Base-by-base conservation (phyloP, 139 green algal genomes). In the Chlorella sp. region DNA sequence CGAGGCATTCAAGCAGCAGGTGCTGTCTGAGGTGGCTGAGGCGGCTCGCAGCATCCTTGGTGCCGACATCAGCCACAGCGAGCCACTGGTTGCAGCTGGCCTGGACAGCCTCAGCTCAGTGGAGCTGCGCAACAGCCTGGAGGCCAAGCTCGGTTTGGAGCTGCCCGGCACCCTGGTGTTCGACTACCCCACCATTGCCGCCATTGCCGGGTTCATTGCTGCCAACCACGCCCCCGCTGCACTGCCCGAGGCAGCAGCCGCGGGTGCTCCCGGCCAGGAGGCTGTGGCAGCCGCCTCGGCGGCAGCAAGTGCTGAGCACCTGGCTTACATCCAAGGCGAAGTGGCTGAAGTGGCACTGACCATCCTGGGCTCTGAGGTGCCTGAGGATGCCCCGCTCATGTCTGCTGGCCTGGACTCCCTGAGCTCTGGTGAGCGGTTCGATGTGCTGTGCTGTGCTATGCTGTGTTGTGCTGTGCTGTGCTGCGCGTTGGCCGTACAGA, bases 31-130 rank as follows among this genome's bases (percentile, higher is more conserved):
- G 56, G 76, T 83, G 30, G 41, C 58, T 32, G 56, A 62, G 26
- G 81, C 82, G 32, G 86, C 81, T n/a, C 58, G 43, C 11, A 60
- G 70, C 44, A 91, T 95, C 67, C 80, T 96, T 32, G 87, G 80
- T 70, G 70, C 32, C 24, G 81, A 90, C 16, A n/a, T 90, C 24
- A 40, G 48, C 26, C 3, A 41, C 3, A 30, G 51, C 19, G 67
- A 87, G 76, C 91, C 91, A 1, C 78, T 94, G 34, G 92, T 94
- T 84, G 91, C 90, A 22, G 92, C 92, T 13, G 92, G 92, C 9
- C 85, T 95, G 58, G 92, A 95, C 75, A 94, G 90, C 41, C 60
- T 95, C 34, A 81, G 85, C 36, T 86, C 87, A 7, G 76, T 88
- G 3, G 83, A 90, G 38, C 72, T 90, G 4, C 44, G 72, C 32